A percentile compares a stretch with the other conserved stretches of the same genome.
These are phyloP conservation scores for Cyclotella choctawhatcheeana DNA, from an alignment of 108 stramenopile species.

Conservation along the genomic window DNA sequence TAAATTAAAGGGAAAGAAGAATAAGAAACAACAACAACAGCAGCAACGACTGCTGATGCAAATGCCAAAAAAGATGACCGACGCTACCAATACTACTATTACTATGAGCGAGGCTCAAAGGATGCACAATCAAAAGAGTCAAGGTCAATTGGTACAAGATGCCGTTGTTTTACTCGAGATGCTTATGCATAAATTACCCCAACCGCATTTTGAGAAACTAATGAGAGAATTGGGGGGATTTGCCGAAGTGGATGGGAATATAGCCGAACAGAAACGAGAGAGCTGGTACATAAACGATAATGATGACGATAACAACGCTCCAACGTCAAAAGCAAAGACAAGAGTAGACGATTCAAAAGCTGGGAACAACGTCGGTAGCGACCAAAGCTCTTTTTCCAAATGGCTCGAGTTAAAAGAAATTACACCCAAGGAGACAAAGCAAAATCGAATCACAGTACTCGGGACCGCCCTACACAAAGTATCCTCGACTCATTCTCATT, in stretches of 20 bases:
- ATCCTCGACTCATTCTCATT: constrained; percentile 47
- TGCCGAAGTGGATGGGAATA: constrained; percentile 24
- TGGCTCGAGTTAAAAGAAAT: neutral
- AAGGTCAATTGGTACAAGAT: constrained; percentile 22
- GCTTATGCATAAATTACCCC: constrained; percentile 30
- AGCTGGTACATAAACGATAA: constrained; percentile 25
- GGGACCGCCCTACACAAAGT: constrained; percentile 21
- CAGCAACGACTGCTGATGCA: too few relatives aligned
- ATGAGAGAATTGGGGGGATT: constrained; percentile 33
- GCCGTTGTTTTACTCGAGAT: constrained; percentile 33
- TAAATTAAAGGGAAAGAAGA: neutral
- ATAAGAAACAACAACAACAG: constrained; percentile 6
- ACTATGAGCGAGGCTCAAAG: constrained; percentile 6
- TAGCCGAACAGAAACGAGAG: neutral
- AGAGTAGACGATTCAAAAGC: too few relatives aligned
- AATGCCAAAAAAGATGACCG: too few relatives aligned
- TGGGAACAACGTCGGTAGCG: too few relatives aligned
- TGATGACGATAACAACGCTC: neutral
- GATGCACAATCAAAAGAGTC: constrained; percentile 23
- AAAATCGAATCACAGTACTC: constrained; percentile 21
- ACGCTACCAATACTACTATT: too few relatives aligned
- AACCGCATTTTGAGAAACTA: constrained; percentile 42
- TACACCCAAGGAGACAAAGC: constrained; percentile 14
- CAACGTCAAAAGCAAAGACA: too few relatives aligned
- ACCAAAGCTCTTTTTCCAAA: neutral